Percentiles rank a stretch among this genome's conserved stretches.
phyloP scores from a whole-genome alignment of 768 basidiomycete genomes.

The Kwoniella bestiolae region DNA sequence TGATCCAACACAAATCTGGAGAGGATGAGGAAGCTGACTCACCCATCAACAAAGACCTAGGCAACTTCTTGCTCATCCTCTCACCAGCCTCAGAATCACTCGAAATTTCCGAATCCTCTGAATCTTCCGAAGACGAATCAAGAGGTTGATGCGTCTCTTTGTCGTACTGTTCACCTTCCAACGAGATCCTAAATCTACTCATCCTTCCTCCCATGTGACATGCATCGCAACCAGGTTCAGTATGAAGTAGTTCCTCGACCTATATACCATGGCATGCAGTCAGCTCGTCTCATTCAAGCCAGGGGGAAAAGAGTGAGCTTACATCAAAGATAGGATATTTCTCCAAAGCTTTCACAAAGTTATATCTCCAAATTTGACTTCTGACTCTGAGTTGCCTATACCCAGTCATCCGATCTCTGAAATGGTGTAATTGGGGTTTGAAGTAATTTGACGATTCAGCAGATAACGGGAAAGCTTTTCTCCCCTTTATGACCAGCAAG shows the following conservation, averaged over 20 bases:
- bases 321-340: constrained; percentile 70
- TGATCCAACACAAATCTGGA: neutral
- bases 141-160: constrained; percentile 65
- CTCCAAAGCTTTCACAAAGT: constrained; percentile 70
- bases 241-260: constrained; percentile 61
- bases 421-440: constrained; percentile 39
- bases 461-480: constrained; percentile 34
- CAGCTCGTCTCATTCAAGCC: neutral
- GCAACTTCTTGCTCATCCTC: constrained; percentile 8
- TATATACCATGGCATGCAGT: neutral
- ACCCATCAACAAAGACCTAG: constrained; percentile 37
- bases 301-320: constrained; percentile 14
- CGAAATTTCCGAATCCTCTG: constrained; percentile 50
- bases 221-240: constrained; percentile 74
- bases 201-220: constrained; percentile 75
- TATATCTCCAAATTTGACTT: constrained; percentile 80
- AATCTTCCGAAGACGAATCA: constrained; percentile 59
- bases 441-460: constrained; percentile 44
- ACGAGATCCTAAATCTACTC: constrained; percentile 67
- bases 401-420: constrained; percentile 63
- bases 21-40: constrained; percentile 1
- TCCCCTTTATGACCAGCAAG: constrained; percentile 68
- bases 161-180: constrained; percentile 75
- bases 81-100: neutral
- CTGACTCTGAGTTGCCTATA: constrained; percentile 75